Conservation (phyloP, 495 filamentous ascomycete species). For the Penicillium daleae region DNA sequence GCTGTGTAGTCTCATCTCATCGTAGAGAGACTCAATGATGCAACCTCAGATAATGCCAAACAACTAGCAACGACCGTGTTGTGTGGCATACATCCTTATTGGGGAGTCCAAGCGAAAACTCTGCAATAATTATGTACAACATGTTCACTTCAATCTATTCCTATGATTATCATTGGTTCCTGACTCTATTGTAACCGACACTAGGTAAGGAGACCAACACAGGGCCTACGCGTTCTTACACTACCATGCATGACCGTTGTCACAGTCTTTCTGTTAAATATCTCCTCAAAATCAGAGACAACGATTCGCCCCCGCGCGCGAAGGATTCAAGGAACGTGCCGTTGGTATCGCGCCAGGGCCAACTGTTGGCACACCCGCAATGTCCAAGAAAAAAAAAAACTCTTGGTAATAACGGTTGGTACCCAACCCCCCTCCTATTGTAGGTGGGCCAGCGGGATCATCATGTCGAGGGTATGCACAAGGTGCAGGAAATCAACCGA, state of each 20-base stretch:
- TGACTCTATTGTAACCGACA: neutral
- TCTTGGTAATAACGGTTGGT: neutral
- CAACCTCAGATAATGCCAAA: neutral
- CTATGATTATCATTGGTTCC: constrained; percentile 1
- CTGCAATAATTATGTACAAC: constrained; percentile 8
- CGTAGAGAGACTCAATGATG: constrained; percentile 3
- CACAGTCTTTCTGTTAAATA: neutral
- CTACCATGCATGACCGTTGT: constrained; percentile 23
- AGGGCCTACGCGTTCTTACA: neutral
- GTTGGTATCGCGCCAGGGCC: neutral
- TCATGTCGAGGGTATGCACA: neutral
- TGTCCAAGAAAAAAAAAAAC: neutral
- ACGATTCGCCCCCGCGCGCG: neutral
- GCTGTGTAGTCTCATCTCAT: constrained; percentile 9
- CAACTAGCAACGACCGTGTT: neutral
- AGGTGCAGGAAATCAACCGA: neutral
- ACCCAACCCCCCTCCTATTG: neutral
- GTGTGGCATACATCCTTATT: neutral
- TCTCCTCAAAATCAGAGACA: neutral
- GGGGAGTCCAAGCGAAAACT: neutral
- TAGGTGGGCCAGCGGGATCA: neutral
- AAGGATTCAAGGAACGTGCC: neutral
- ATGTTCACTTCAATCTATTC: neutral
- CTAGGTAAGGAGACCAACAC: neutral
- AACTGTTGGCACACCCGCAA: neutral